Base-by-base conservation (phyloP, 164 flowering plant species). In the Umbellularia californica region DNA sequence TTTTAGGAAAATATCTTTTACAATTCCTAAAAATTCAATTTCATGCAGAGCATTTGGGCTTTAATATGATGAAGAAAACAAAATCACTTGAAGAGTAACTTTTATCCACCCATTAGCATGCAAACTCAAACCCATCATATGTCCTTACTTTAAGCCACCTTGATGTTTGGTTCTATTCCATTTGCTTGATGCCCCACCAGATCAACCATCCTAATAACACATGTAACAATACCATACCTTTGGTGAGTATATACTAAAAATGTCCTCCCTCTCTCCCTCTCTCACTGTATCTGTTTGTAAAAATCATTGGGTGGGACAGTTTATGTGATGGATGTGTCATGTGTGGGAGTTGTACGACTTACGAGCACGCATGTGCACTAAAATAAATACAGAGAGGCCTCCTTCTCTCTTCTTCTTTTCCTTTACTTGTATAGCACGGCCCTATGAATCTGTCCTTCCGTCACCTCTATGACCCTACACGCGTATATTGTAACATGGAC, bases 351-450 rank as follows among this genome's bases (percentile, higher is more conserved):
- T 4, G 60, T 17, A 14, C n/a, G 60, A 55, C n/a, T 73, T 70
- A 76, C 70, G 78, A 64, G 60, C 62, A 67, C 13, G 67, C 73
- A 71, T 71, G 51, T 71, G 74, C 74, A 71, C 74, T 58, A 58
- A 76, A 76, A 70, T 70, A 76, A 50, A 70, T 50, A 70, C 70
- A 64, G 52, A 64, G 41, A 50, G 24, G 15, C 50, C 70, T 76
- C 50, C 70, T 76, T 70, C 69, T 60, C 64, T 60, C 23, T 24
- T 55, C 20, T 55, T 55, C 30, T 51, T 28, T n/a, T 11, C 51
- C 69, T 75, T 75, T 69, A 33, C 77, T 76, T 76, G 73, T 76
- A 33, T 25, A 50, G 74, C 74, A 76, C 78, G 78, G 74, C 73
- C 73, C 69, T 64, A 20, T 33, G 51, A 20, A n/a, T 22, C 23